Evolutionary conservation across 106 monocot genomes (phyloP).

Genomic region (Dioscorea zingiberensis): DNA sequence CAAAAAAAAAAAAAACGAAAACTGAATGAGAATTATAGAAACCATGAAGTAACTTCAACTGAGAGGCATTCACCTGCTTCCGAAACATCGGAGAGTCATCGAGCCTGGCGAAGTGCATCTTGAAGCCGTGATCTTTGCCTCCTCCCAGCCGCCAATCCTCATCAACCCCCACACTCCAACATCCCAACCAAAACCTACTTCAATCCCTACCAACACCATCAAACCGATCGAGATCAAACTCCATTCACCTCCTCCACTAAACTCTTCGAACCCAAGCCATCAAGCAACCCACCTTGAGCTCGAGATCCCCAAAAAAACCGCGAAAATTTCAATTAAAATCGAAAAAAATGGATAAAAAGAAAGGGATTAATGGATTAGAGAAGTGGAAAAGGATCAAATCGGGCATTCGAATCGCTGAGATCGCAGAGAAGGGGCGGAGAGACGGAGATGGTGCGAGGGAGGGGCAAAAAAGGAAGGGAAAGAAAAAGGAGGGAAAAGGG

Average conservation of each 20-base stretch:
- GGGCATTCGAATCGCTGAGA: not conserved
- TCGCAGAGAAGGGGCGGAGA: not conserved
- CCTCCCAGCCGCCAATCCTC: constrained; percentile 31
- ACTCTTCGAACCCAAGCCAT: too few species aligned
- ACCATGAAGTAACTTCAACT: not conserved
- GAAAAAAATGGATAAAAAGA: not conserved
- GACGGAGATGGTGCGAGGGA: not conserved
- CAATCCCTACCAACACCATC: too few species aligned
- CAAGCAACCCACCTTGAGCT: not conserved
- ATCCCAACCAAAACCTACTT: not conserved
- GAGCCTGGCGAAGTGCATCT: constrained; percentile 90
- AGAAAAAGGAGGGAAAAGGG: not conserved
- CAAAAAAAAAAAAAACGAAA: not conserved
- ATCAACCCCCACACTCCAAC: constrained; percentile 15
- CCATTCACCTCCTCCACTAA: too few species aligned
- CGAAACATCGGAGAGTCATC: constrained; percentile 99
- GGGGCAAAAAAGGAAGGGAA: not conserved
- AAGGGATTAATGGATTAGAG: not conserved
- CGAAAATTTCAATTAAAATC: not conserved
- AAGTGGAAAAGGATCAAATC: not conserved
- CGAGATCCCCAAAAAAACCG: not conserved
- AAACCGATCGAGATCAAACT: too few species aligned
- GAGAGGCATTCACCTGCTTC: constrained; percentile 56
- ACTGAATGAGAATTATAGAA: not conserved
- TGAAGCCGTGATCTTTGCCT: constrained; percentile 21